phyloP scores from a whole-genome alignment of 208 protist species.

The Acanthamoeba castellanii region DNA sequence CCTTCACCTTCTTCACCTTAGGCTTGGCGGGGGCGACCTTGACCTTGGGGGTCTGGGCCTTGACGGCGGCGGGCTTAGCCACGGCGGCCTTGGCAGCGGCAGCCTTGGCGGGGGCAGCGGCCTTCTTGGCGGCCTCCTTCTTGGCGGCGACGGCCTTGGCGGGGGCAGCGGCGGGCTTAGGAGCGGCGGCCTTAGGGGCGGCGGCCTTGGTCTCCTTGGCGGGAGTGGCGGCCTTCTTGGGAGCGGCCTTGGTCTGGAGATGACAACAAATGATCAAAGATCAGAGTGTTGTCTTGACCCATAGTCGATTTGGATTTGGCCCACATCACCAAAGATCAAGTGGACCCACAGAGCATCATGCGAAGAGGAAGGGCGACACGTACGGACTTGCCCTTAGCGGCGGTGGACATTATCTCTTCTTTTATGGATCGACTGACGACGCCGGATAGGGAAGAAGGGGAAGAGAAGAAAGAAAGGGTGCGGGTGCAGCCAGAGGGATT shows the following conservation, averaged over 20 bases:
- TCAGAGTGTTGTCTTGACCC: background rate
- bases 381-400: constrained; percentile 47
- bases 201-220: constrained; percentile 55
- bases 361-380: background rate
- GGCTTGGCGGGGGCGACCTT: background rate
- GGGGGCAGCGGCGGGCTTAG: background rate
- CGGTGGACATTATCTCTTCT: constrained; percentile 60
- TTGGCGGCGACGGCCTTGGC: constrained; percentile 17
- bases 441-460: constrained; percentile 53
- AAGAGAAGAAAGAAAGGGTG: constrained; percentile 45
- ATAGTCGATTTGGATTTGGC: background rate
- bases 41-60: constrained; percentile 25
- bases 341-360: background rate
- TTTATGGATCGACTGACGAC: constrained; percentile 33
- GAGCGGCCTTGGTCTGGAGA: constrained; percentile 20
- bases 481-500: background rate
- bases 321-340: background rate
- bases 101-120: constrained; percentile 20
- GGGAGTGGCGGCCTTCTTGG: constrained; percentile 21
- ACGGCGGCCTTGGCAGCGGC: background rate
- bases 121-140: constrained; percentile 33
- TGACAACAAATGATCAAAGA: background rate
- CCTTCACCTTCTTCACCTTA: constrained; percentile 63
- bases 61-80: constrained; percentile 3
- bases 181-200: background rate